Evolutionary conservation across 768 basidiomycete species (phyloP).

Genomic region (Trametes maxima): DNA sequence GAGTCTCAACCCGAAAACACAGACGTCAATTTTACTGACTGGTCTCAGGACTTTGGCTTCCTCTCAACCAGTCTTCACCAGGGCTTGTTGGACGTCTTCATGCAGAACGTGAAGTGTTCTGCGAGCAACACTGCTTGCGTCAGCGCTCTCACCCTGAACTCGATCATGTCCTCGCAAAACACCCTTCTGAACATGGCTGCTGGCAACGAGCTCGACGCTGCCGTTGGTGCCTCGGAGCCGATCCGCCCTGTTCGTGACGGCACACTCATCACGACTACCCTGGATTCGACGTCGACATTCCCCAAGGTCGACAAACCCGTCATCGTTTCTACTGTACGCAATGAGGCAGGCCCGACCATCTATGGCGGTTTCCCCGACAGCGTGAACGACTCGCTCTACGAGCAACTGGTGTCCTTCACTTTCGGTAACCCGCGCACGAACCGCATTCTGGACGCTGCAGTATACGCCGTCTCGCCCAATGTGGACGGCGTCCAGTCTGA

Average conservation of each 20-base stretch:
- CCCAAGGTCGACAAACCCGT: constrained; percentile 65
- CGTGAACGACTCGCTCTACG: constrained; percentile 44
- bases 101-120: constrained; percentile 47
- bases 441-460: constrained; percentile 45
- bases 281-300: constrained; percentile 63
- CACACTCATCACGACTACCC: constrained; percentile 64
- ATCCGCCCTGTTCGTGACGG: constrained; percentile 71
- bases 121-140: constrained; percentile 53
- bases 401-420: constrained; percentile 40
- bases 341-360: constrained; percentile 75
- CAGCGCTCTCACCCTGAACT: constrained; percentile 47
- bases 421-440: constrained; percentile 52
- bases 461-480: constrained; percentile 45
- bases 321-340: constrained; percentile 66
- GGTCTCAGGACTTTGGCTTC: constrained; percentile 69
- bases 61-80: constrained; percentile 55
- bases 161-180: constrained; percentile 57
- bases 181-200: constrained; percentile 46
- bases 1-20: constrained; percentile 17
- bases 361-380: constrained; percentile 44
- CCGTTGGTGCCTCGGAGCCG: constrained; percentile 55
- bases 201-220: constrained; percentile 45
- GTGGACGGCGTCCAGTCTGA: constrained; percentile 43
- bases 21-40: neutral
- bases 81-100: constrained; percentile 56